Percentiles rank a stretch among this genome's conserved stretches.
Evolutionary conservation across 2,329 filamentous ascomycete species (phyloP).

Genomic region (Trichoderma sp.): DNA sequence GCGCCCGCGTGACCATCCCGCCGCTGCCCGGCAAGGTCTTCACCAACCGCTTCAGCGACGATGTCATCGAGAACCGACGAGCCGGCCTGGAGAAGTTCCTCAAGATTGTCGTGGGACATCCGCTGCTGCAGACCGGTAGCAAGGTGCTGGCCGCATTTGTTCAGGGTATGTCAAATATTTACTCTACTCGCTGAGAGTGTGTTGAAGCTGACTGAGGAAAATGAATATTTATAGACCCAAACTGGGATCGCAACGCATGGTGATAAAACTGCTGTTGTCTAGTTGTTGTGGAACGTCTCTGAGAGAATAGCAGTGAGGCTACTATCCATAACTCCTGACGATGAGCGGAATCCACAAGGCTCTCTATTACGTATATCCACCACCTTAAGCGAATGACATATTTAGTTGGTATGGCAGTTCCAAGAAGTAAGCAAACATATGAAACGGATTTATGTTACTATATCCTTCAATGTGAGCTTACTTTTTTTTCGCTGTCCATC

Average conservation of each 20-base stretch:
- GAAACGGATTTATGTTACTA: background rate
- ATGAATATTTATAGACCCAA: slow-evolving; percentile 57
- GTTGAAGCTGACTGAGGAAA: background rate
- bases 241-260: slow-evolving; percentile 91
- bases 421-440: background rate
- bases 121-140: slow-evolving; percentile 92
- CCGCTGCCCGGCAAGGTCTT: slow-evolving; percentile 96
- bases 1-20: slow-evolving; percentile 89
- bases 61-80: slow-evolving; percentile 92
- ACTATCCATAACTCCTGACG: background rate
- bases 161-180: slow-evolving; percentile 62
- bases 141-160: slow-evolving; percentile 96
- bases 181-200: background rate
- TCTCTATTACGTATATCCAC: background rate
- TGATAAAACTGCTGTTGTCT: slow-evolving; percentile 42
- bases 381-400: background rate
- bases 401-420: background rate
- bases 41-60: slow-evolving; percentile 95
- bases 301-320: background rate
- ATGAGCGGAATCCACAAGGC: background rate
- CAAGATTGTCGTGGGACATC: slow-evolving; percentile 96
- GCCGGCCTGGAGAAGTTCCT: slow-evolving; percentile 93
- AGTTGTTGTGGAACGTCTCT: background rate
- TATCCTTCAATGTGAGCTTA: background rate
- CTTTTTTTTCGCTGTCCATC: background rate